Percentiles rank a stretch among this genome's conserved stretches.
phyloP scores from a whole-genome alignment of 148 eudicot genomes.

The Chenopodium album region DNA sequence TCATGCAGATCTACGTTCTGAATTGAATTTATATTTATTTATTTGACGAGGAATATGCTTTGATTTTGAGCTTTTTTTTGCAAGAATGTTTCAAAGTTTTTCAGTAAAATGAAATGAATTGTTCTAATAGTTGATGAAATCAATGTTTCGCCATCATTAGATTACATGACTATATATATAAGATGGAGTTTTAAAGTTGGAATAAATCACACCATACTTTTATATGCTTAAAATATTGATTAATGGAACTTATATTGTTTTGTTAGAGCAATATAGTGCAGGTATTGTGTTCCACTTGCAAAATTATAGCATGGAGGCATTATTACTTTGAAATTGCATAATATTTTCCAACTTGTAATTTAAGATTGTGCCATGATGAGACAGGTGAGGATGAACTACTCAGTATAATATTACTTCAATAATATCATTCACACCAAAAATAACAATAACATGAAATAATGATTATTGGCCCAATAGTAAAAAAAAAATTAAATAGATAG shows the following conservation, averaged over 20 bases:
- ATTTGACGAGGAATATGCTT: conserved; percentile 2
- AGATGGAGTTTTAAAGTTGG: neutral
- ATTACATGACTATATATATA: neutral
- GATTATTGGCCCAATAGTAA: neutral
- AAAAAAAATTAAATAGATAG: no score
- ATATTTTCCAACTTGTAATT: neutral
- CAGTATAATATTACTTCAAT: neutral
- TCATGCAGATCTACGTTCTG: conserved; percentile 6
- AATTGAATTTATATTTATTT: neutral
- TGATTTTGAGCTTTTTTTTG: neutral
- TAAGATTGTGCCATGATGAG: neutral
- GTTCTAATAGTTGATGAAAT: conserved; percentile 1
- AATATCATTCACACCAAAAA: no score
- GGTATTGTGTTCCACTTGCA: neutral
- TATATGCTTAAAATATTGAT: neutral
- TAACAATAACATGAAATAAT: neutral
- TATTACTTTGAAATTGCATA: neutral
- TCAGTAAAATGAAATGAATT: neutral
- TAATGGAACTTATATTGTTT: neutral
- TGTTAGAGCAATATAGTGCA: neutral
- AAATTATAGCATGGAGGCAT: neutral
- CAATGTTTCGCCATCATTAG: neutral
- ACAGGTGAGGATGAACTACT: neutral
- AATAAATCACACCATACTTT: neutral
- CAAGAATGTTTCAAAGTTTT: neutral